Evolutionary conservation across 2,329 filamentous ascomycete species (phyloP).

Genomic region (Clarireedia homoeocarpa): DNA sequence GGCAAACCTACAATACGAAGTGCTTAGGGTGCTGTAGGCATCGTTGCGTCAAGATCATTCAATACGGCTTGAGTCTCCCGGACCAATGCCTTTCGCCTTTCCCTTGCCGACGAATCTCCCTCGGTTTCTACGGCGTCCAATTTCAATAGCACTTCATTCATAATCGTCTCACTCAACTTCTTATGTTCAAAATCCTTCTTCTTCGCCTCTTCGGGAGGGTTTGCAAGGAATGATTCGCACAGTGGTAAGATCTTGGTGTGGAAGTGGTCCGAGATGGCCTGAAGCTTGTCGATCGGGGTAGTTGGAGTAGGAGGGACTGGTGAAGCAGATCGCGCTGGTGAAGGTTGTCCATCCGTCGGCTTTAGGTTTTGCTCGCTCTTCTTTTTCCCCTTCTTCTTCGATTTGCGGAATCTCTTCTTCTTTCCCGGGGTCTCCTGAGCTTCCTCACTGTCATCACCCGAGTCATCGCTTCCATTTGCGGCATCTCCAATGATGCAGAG

Average conservation of each 20-base stretch:
- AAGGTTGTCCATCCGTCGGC: constrained; percentile 23
- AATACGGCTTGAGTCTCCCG: constrained; percentile 61
- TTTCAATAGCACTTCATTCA: constrained; percentile 71
- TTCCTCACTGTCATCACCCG: constrained; percentile 38
- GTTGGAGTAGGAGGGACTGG: constrained; percentile 29
- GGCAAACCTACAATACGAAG: not conserved
- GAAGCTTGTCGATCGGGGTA: constrained; percentile 53
- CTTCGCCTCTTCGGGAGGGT: constrained; percentile 57
- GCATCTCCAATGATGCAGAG: constrained; percentile 48
- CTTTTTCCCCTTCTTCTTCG: constrained; percentile 35
- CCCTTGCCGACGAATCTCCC: constrained; percentile 56
- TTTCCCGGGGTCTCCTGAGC: constrained; percentile 29
- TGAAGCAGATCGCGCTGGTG: constrained; percentile 24
- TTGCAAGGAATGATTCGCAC: constrained; percentile 51
- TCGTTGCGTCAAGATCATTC: constrained; percentile 48
- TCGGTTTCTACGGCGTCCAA: constrained; percentile 69
- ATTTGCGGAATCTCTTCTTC: constrained; percentile 28
- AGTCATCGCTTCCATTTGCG: constrained; percentile 35
- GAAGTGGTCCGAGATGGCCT: constrained; percentile 58
- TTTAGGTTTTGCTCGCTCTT: constrained; percentile 26
- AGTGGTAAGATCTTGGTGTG: constrained; percentile 55
- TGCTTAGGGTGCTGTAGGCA: not conserved
- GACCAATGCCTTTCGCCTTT: constrained; percentile 64
- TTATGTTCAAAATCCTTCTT: constrained; percentile 69
- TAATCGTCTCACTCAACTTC: constrained; percentile 64